Base-by-base conservation (phyloP, 139 green algal species). In the Tetradesmus obliquus region DNA sequence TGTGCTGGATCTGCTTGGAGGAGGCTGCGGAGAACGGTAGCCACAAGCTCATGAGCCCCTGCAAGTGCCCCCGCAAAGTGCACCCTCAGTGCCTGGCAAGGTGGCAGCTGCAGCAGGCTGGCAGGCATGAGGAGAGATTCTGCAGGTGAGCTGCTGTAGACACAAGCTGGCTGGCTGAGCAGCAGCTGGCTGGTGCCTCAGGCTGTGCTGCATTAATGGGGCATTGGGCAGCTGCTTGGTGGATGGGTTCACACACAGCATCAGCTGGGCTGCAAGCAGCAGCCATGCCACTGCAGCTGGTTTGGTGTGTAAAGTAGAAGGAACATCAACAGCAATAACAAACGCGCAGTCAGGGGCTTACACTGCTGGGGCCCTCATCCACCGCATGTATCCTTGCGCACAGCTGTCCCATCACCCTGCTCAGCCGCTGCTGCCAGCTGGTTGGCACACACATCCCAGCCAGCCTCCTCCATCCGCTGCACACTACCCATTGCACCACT, bases 1-100 rank as follows among this genome's bases (percentile, higher is more conserved):
- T 95, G n/a, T 97, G 95, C 88, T 97, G 95, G 95, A 97, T 97
- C 57, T 97, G 95, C 82, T 54, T 97, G 54, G 95, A 97, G 24
- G 95, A 95, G 10, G 82, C 71, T 32, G 17, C 93, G 4, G 91
- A 90, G 6, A 72, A 93, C 20, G 90, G 90, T 57, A 58, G 45
- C 55, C 82, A 92, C 60, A 84, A 87, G 45, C 71, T 96, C 1
- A 87, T 95, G 55, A 87, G 17, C 5, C 95, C 95, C 15, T 97
- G 95, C 91, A 87, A 86, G n/a, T 97, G 95, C 90, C 95, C 95
- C 1, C 92, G 95, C 55, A 94, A 93, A 45, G 95, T 95, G 87
- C 95, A 97, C 90, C 91, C 93, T 22, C 89, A 91, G 72, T 97
- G 95, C 89, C 88, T 96, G 9, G 95, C 95, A 1, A 82, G 95